A percentile compares a stretch with the other conserved stretches of the same genome.
Conservation (phyloP, 2,329 filamentous ascomycete species). For the Pestalotiopsis sp. region DNA sequence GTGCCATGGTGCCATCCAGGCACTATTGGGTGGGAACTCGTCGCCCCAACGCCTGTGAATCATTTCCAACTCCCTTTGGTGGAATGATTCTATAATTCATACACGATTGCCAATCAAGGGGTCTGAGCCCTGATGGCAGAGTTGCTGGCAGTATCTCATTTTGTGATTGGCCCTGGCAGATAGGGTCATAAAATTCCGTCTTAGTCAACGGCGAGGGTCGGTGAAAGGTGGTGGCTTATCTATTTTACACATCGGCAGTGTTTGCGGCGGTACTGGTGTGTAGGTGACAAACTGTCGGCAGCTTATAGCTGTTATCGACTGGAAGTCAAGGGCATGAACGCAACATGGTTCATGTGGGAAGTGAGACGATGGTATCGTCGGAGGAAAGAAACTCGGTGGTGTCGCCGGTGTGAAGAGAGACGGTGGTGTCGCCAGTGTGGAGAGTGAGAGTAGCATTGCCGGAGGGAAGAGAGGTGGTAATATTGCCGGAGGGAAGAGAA, state of each 20-base stretch:
- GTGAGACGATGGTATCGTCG: too few relatives aligned
- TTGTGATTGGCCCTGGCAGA: not conserved
- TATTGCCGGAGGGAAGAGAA: too few relatives aligned
- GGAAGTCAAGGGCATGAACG: not conserved
- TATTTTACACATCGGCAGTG: not conserved
- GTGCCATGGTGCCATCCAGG: not conserved
- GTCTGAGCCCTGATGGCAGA: not conserved
- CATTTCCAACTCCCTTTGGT: not conserved
- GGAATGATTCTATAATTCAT: not conserved
- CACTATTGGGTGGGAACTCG: not conserved
- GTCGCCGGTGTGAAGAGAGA: too few relatives aligned
- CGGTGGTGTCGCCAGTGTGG: too few relatives aligned
- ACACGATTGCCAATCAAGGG: not conserved
- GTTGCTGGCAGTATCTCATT: not conserved
- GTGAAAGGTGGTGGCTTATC: not conserved
- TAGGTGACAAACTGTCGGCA: too few relatives aligned
- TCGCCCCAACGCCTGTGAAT: not conserved
- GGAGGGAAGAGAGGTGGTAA: too few relatives aligned
- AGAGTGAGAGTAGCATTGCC: too few relatives aligned
- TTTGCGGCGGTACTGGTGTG: not conserved
- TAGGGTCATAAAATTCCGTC: not conserved
- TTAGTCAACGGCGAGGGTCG: not conserved
- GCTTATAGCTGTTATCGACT: not conserved
- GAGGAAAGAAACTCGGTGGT: too few relatives aligned
- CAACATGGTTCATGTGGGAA: not conserved